Conservation (phyloP, 202 grass and related monocot genomes). For the Hordeum pubiflorum region DNA sequence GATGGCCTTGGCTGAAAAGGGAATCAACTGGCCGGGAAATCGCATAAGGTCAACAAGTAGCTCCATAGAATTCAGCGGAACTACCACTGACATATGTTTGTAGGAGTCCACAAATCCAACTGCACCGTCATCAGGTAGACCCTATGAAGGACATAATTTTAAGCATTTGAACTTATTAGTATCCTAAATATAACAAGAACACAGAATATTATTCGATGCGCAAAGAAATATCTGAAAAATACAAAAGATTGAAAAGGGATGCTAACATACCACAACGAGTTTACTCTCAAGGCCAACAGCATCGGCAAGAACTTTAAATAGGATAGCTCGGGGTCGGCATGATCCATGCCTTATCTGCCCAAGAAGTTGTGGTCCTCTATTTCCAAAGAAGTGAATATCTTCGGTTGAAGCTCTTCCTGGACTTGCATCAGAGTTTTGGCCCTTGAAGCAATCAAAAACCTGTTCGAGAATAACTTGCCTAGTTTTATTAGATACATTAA, state of each 20-base stretch:
- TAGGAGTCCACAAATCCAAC: constrained; percentile 81
- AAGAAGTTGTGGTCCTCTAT: constrained; percentile 77
- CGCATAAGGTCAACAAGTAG: constrained; percentile 95
- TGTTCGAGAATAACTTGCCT: constrained; percentile 37
- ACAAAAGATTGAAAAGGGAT: constrained; percentile 3
- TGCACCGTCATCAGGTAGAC: constrained; percentile 68
- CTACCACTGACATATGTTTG: constrained; percentile 99
- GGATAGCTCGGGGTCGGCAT: constrained; percentile 86
- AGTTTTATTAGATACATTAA: constrained; percentile 16
- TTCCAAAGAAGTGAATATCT: constrained; percentile 71
- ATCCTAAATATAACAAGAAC: constrained; percentile 5
- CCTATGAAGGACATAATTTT: constrained; percentile 38
- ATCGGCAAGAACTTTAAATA: constrained; percentile 99
- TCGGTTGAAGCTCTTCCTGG: constrained; percentile 60
- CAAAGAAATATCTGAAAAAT: constrained; percentile 20
- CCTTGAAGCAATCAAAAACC: constrained; percentile 99
- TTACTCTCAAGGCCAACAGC: constrained; percentile 94
- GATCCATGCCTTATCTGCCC: constrained; percentile 97
- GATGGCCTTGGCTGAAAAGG: constrained; percentile 91
- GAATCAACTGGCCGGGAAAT: constrained; percentile 92
- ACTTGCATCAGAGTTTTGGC: constrained; percentile 69
- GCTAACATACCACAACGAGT: constrained; percentile 84
- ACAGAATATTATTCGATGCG: not conserved
- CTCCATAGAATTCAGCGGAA: constrained; percentile 93
- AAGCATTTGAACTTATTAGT: constrained; percentile 10